Conservation (phyloP, 495 filamentous ascomycete genomes). For the Penicillium pancosmium region DNA sequence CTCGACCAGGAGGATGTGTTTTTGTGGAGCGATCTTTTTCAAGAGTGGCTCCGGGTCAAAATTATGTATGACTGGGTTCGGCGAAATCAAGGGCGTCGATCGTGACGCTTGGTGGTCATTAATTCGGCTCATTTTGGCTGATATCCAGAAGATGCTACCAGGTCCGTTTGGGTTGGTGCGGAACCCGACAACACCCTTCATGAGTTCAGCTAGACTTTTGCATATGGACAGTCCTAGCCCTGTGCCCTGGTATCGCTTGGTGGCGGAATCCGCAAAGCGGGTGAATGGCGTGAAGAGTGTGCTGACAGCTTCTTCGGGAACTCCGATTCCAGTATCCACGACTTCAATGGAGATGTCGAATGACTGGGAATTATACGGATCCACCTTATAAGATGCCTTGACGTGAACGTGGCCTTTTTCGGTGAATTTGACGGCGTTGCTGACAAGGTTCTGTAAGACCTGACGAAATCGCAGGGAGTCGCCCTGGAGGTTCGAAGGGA, state of each 20-base stretch:
- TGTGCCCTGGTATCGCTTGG: conserved; percentile 77
- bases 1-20: conserved; percentile 58
- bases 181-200: conserved; percentile 74
- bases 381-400: conserved; percentile 53
- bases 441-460: conserved; percentile 83
- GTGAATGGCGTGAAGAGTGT: conserved; percentile 84
- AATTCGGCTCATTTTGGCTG: conserved; percentile 51
- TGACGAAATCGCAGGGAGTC: conserved; percentile 81
- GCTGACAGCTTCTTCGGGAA: conserved; percentile 71
- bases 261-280: conserved; percentile 79
- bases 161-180: conserved; percentile 52
- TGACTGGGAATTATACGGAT: conserved; percentile 38
- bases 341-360: conserved; percentile 58
- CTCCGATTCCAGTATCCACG: conserved; percentile 83
- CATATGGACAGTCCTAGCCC: conserved; percentile 81
- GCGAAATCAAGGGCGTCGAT: background rate
- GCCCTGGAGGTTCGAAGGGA: conserved; percentile 51
- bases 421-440: conserved; percentile 90
- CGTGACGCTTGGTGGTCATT: conserved; percentile 4
- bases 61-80: background rate
- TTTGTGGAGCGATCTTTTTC: conserved; percentile 40
- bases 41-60: conserved; percentile 25
- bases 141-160: conserved; percentile 66
- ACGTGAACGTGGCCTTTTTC: conserved; percentile 67
- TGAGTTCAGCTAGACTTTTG: conserved; percentile 78